Evolutionary conservation across 495 filamentous ascomycete species (phyloP), one percentile per base, ranked within the genome.

Genomic region (Aspergillus heteromorphus): DNA sequence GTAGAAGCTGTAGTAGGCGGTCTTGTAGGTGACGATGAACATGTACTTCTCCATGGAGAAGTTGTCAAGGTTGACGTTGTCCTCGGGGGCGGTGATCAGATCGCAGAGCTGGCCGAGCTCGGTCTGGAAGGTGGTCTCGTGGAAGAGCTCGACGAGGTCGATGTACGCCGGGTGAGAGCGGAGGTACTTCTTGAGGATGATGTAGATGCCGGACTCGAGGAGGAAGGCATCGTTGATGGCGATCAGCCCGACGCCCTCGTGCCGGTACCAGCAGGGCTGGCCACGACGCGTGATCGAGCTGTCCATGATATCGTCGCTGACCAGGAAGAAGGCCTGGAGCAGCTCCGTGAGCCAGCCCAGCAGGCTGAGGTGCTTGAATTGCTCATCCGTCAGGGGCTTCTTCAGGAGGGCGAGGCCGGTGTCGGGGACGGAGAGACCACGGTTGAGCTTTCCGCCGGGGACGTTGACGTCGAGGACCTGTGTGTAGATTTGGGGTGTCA

Each of bases 1-100:
- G 77, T 97, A 97, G 82, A 98, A 98, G 65, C 83, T 89, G 79
- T 98, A 98, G 76, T 92, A 98, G 34, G 93, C 95, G 25, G 95
- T 98, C 83, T 98, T 98, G 84, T 91, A 97, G 73, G 92, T 89
- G 71, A 98, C 93, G 67, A 98, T 98, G 80, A 97, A 98, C 68
- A 79, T 86, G 80, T 95, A 95, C 78, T 97, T 98, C 59, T 93
- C 82, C 72, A 95, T 77, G 69, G 82, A 87, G 82, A 98, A 98
- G 76, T 92, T 92, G 79, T 87, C 77, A 50, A 98, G 85, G 72
- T 98, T 83, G 57, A 81, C 77, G 17, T 85, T 76, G 68, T 97
- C 92, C 73, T 98, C 93, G 36, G 93, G 93, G 16, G 93, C 93
- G 21, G 95, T 97, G 62, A 97, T 84, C 54, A 98, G 80, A 68